Conservation (phyloP, 2,329 filamentous ascomycete genomes). For the Pseudocercospora musae region DNA sequence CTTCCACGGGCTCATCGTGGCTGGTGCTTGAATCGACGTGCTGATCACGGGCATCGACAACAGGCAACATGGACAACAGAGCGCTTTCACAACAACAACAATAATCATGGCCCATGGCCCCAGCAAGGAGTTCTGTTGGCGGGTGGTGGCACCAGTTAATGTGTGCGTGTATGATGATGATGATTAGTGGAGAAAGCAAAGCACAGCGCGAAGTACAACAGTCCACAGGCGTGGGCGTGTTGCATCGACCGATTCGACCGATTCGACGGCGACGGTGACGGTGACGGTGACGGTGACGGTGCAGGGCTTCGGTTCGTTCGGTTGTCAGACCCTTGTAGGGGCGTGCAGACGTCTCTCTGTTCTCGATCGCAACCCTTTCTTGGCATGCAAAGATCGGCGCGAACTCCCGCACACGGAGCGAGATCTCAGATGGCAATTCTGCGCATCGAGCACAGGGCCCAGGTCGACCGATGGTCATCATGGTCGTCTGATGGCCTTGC, state of each 20-base stretch:
- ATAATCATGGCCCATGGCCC: too few relatives aligned
- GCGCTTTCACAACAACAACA: neutral
- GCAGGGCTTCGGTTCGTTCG: neutral
- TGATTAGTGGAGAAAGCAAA: too few relatives aligned
- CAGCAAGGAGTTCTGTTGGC: too few relatives aligned
- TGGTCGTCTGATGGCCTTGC: neutral
- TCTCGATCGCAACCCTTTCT: constrained; percentile 1
- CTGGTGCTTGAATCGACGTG: neutral
- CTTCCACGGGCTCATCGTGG: neutral
- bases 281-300: too few relatives aligned
- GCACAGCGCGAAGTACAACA: neutral
- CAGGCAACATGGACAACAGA: neutral
- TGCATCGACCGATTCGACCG: neutral
- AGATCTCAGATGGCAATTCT: constrained; percentile 2
- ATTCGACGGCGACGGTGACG: too few relatives aligned
- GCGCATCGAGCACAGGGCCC: neutral
- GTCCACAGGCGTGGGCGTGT: neutral
- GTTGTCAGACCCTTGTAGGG: neutral
- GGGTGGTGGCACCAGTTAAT: neutral
- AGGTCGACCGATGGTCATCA: constrained; percentile 2
- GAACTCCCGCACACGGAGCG: neutral
- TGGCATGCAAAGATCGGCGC: neutral
- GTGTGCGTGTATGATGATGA: too few relatives aligned
- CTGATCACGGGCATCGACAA: constrained; percentile 1
- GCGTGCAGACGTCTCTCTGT: neutral